phyloP scores from a whole-genome alignment of 1,284 basidiomycete species.

The Ceratobasidium sp. region DNA sequence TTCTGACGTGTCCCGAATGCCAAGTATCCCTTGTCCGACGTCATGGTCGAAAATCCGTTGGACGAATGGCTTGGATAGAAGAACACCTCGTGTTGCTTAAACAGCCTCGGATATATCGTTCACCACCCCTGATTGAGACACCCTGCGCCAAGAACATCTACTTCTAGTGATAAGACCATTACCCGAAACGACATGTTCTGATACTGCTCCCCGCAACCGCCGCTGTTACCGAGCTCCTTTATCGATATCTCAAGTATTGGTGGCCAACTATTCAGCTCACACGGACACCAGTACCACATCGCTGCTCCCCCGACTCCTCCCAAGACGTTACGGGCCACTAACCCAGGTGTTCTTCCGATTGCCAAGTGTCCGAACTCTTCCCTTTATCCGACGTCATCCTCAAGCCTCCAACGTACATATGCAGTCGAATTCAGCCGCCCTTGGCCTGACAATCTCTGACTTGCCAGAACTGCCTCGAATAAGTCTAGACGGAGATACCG shows the following conservation, averaged over 20 bases:
- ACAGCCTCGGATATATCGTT: neutral
- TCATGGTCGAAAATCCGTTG: neutral
- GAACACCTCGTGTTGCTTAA: neutral
- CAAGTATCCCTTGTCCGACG: constrained; percentile 5
- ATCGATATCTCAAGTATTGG: neutral
- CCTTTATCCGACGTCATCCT: neutral
- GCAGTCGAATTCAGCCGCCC: neutral
- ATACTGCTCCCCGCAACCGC: neutral
- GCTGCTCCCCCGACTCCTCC: neutral
- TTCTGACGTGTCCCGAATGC: constrained; percentile 7
- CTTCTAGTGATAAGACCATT: too few species aligned
- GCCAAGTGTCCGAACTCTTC: neutral
- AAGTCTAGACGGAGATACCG: neutral
- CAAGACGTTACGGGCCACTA: neutral
- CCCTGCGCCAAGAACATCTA: too few species aligned
- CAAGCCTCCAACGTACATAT: neutral
- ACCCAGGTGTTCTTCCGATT: neutral
- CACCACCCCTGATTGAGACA: neutral
- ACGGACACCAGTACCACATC: neutral
- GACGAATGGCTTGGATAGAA: neutral
- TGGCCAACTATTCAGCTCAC: neutral
- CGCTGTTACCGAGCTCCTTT: neutral
- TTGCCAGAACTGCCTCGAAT: neutral
- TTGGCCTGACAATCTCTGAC: neutral
- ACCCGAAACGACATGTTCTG: neutral